Evolutionary conservation across 306 rosid species (phyloP).

Genomic region (Chamaecrista fasciculata): DNA sequence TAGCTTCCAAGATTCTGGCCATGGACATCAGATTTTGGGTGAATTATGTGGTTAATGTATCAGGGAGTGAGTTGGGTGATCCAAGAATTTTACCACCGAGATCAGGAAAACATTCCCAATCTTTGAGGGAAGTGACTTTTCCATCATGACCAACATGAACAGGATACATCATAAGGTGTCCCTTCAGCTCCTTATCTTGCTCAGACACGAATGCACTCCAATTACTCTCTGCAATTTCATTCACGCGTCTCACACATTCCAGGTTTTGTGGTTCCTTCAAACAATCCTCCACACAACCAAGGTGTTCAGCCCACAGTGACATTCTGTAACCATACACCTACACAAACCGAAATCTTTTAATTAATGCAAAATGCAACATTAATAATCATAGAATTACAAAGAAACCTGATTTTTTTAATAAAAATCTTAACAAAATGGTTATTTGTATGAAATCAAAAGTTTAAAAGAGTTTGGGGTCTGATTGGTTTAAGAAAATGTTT

Average conservation of each 20-base stretch:
- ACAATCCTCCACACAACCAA: constrained; percentile 38
- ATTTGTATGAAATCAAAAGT: too few species aligned
- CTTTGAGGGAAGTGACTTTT: constrained; percentile 42
- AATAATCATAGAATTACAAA: too few species aligned
- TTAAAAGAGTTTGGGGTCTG: too few species aligned
- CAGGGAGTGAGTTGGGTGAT: constrained; percentile 60
- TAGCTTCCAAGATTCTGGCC: neutral
- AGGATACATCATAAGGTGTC: constrained; percentile 67
- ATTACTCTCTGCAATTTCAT: constrained; percentile 43
- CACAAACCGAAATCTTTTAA: constrained; percentile 8
- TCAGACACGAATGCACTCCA: constrained; percentile 54
- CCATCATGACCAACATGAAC: constrained; percentile 51
- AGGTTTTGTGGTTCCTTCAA: constrained; percentile 46
- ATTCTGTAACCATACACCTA: constrained; percentile 72
- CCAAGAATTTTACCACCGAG: constrained; percentile 77
- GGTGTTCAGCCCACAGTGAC: constrained; percentile 74
- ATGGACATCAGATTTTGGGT: neutral
- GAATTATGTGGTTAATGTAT: constrained; percentile 52
- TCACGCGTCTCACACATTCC: constrained; percentile 44
- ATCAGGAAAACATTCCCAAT: constrained; percentile 59
- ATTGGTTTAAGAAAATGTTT: too few species aligned
- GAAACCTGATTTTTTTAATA: too few species aligned
- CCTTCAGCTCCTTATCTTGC: constrained; percentile 38
- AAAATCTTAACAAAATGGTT: too few species aligned
- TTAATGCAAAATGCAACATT: too few species aligned